Evolutionary conservation across 306 rosid genomes (phyloP), one percentile per base, ranked within the genome.

Genomic region (Vigna trinervia): DNA sequence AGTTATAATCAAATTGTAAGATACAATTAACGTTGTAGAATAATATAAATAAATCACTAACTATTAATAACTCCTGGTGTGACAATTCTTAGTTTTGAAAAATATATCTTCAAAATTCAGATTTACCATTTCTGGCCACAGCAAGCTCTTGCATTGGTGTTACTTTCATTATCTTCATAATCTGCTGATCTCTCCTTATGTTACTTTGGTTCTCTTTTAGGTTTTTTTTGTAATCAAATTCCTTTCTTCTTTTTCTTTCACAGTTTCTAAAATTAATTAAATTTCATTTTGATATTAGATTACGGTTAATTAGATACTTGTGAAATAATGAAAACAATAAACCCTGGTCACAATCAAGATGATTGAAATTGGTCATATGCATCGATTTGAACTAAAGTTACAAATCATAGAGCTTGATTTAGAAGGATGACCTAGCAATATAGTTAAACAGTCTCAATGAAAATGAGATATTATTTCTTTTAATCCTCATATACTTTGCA

Each of bases 401-500:
- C 19, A 59, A 12, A 59, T 59, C 17, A 60, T 60, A 60, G 22
- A 60, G 45, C 41, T 30, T 30, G 12, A 3, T 34, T 34, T 5
- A 32, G 20, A 32, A 32, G 3, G 23, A 32, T 34, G 68, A 8
- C 68, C 46, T 32, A 61, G 45, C 23, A 13, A 14, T 12, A 57
- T 61, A 61, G 46, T 32, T 61, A 34, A 61, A 15, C 23, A 61
- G 43, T 15, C 13, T 61, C 3, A 15, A 61, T 28, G 68, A 61
- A 61, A 34, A 61, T 41, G 9, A 34, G 12, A 61, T 34, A 12
- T 60, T 60, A 30, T 60, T 60, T 60, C 43, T 60, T 60, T 62
- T 14, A 14, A 14, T 15, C 6, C 47, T 4, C 47, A 2, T 1
- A 0, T 9, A 41, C 46, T 41, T 41, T 41, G 46, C 46, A 8